Conservation (phyloP, 2,329 filamentous ascomycete genomes). For the Canariomyces notabilis region DNA sequence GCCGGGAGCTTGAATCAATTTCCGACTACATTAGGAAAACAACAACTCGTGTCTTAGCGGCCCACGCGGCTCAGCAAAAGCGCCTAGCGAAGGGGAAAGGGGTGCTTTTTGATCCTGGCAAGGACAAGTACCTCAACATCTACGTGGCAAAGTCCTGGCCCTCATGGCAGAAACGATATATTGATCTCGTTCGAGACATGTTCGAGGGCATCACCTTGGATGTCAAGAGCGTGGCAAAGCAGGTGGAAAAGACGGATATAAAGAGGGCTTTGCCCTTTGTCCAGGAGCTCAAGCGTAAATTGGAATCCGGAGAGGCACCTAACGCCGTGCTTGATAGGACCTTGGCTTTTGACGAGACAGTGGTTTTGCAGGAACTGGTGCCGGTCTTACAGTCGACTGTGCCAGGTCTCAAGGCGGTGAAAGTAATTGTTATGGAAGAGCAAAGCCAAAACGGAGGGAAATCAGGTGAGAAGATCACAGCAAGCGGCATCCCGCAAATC, state of each 20-base stretch:
- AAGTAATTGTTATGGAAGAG: not conserved
- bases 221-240: slow-evolving; percentile 69
- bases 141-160: slow-evolving; percentile 73
- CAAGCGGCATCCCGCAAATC: not conserved
- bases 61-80: slow-evolving; percentile 76
- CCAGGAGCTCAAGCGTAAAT: slow-evolving; percentile 71
- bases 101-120: slow-evolving; percentile 74
- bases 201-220: slow-evolving; percentile 35
- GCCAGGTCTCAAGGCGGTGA: not conserved
- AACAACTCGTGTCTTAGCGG: slow-evolving; percentile 71
- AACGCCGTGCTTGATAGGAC: slow-evolving; percentile 69
- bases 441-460: not conserved
- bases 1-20: slow-evolving; percentile 63
- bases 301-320: slow-evolving; percentile 56
- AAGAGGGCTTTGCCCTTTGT: slow-evolving; percentile 96
- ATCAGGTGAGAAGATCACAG: not conserved
- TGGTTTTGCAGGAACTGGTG: slow-evolving; percentile 68
- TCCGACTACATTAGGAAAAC: slow-evolving; percentile 66
- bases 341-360: slow-evolving; percentile 73
- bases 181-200: slow-evolving; percentile 61
- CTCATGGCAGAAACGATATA: slow-evolving; percentile 81
- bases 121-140: slow-evolving; percentile 66
- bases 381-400: slow-evolving; percentile 64
- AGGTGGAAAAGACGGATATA: slow-evolving; percentile 73
- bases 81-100: slow-evolving; percentile 84